These are phyloP conservation scores for Phytophthora sp. DNA, from an alignment of 352 stramenopile species.

Conservation along the genomic window DNA sequence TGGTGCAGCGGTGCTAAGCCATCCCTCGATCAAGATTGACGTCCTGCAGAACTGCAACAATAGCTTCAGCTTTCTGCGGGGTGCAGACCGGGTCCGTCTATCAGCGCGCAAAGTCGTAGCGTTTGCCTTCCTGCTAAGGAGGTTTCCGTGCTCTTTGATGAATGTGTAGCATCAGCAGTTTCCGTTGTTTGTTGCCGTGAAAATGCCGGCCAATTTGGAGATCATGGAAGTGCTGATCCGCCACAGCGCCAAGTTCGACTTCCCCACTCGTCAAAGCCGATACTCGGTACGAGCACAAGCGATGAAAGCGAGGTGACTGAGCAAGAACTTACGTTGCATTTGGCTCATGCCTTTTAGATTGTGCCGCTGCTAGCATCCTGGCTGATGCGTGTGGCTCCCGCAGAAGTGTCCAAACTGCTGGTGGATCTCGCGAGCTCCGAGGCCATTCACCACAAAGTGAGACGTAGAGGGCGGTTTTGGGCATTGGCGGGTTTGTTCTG, in stretches of 20 bases:
- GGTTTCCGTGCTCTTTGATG: too few relatives aligned
- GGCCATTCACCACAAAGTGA: slow-evolving; percentile 23
- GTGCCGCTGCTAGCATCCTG: slow-evolving; percentile 5
- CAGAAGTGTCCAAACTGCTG: slow-evolving; percentile 9
- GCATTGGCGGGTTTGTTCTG: background rate
- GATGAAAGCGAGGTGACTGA: too few relatives aligned
- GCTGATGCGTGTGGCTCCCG: slow-evolving; percentile 5
- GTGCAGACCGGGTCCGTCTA: slow-evolving; percentile 5
- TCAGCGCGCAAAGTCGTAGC: too few relatives aligned
- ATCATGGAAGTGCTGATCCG: slow-evolving; percentile 29
- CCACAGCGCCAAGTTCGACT: slow-evolving; percentile 26
- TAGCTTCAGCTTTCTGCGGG: slow-evolving; percentile 19
- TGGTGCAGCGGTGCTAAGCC: slow-evolving; percentile 1
- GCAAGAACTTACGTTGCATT: too few relatives aligned
- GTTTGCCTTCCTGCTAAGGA: too few relatives aligned
- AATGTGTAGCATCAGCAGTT: background rate
- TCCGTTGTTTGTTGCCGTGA: slow-evolving; percentile 8
- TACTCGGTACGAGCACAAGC: slow-evolving; percentile 13
- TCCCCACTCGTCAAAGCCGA: slow-evolving; percentile 15
- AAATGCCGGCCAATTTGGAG: slow-evolving; percentile 15
- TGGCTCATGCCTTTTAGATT: background rate
- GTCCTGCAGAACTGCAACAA: slow-evolving; percentile 18
- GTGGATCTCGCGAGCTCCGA: slow-evolving; percentile 9
- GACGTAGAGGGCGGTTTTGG: too few relatives aligned
- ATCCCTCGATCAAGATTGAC: slow-evolving; percentile 21